Conservation (phyloP, 1,284 basidiomycete genomes). For the Trichosporon asahii region DNA sequence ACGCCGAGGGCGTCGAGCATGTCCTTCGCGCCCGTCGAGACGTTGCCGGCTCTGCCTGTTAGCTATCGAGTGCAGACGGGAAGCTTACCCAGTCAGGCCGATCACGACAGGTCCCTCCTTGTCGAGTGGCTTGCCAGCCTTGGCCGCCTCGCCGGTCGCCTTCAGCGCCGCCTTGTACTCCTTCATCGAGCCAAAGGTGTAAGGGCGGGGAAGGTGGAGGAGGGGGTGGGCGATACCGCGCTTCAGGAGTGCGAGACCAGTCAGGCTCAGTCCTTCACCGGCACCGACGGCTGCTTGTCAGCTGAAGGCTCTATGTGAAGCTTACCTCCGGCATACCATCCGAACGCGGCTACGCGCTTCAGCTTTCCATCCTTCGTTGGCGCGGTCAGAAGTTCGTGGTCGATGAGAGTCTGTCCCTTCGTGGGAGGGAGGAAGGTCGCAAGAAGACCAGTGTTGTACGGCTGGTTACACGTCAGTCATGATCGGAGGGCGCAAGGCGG, state of each 20-base stretch:
- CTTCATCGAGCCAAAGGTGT: conserved; percentile 63
- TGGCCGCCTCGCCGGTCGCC: conserved; percentile 57
- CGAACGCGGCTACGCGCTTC: conserved; percentile 79
- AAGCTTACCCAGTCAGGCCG: conserved; percentile 70
- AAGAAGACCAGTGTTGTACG: conserved; percentile 76
- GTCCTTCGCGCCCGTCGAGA: conserved; percentile 68
- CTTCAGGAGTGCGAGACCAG: conserved; percentile 72
- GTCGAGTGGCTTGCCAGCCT: conserved; percentile 8
- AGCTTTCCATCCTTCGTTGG: conserved; percentile 51
- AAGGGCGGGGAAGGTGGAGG: conserved; percentile 77
- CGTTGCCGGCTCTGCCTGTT: conserved; percentile 65
- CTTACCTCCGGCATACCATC: conserved; percentile 80
- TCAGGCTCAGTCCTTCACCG: conserved; percentile 71
- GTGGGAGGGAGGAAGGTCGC: conserved; percentile 59
- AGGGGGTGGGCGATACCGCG: conserved; percentile 76
- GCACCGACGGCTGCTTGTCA: conserved; percentile 55
- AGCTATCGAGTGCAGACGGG: not conserved
- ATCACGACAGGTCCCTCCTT: conserved; percentile 71
- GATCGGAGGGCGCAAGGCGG: not conserved
- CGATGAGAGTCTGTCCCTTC: conserved; percentile 61
- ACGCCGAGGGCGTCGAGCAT: conserved; percentile 70
- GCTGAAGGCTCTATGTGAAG: conserved; percentile 7
- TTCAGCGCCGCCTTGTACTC: conserved; percentile 61
- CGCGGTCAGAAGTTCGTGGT: conserved; percentile 74
- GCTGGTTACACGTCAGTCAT: conserved; percentile 55